These are phyloP conservation scores for Trichoderma atrobrunneum DNA, from an alignment of 2,329 filamentous ascomycete species.

Conservation along the genomic window DNA sequence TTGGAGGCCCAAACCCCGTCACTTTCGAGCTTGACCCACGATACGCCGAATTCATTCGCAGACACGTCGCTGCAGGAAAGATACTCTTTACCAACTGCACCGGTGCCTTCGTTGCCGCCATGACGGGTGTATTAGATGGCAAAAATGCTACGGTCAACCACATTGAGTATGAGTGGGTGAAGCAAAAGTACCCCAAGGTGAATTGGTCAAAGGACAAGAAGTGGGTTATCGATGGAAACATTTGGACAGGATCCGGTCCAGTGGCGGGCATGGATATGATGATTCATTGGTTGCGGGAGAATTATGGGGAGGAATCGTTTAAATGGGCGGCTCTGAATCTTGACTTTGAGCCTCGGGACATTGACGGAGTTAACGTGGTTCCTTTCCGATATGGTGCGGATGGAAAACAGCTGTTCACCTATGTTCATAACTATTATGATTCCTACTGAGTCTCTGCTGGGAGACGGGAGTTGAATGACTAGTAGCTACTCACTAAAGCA, in stretches of 20 bases:
- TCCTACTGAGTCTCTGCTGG: background rate
- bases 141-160: background rate
- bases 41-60: background rate
- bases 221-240: background rate
- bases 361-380: background rate
- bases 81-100: background rate
- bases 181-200: background rate
- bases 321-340: background rate
- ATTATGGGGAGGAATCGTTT: background rate
- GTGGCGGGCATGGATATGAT: background rate
- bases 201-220: background rate
- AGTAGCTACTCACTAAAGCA: background rate
- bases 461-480: background rate
- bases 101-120: background rate
- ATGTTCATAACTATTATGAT: background rate
- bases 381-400: background rate
- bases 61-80: background rate
- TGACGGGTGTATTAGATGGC: background rate
- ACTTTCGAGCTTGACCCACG: background rate
- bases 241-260: background rate
- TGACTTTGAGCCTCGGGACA: background rate
- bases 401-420: background rate
- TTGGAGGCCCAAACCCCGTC: background rate
- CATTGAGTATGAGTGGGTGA: background rate
- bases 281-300: background rate